phyloP scores from a whole-genome alignment of 129 eudicot species.

The Lactuca saligna region DNA sequence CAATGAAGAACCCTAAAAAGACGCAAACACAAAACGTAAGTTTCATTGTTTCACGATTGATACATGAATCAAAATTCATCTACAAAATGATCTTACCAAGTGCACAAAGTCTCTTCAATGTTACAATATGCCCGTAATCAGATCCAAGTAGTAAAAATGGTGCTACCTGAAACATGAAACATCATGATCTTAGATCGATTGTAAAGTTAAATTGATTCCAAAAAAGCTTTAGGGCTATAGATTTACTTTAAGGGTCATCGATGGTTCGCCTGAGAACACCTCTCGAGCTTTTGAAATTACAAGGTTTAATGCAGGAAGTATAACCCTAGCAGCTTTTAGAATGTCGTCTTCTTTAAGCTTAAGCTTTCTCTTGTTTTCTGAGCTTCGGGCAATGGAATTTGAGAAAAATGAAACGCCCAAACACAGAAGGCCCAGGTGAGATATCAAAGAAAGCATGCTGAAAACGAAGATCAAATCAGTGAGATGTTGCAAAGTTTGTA shows the following conservation, averaged over 20 bases:
- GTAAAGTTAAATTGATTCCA: not conserved
- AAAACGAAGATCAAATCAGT: slow-evolving; percentile 22
- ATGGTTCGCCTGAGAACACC: slow-evolving; percentile 89
- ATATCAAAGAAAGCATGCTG: slow-evolving; percentile 72
- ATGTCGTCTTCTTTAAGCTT: slow-evolving; percentile 68
- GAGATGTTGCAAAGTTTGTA: not conserved
- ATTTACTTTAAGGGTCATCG: slow-evolving; percentile 82
- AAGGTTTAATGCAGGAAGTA: slow-evolving; percentile 78
- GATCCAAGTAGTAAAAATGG: slow-evolving; percentile 76
- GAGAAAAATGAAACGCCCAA: slow-evolving; percentile 74
- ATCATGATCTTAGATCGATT: not conserved
- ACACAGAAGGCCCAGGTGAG: slow-evolving; percentile 72
- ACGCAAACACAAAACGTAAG: slow-evolving; percentile 18
- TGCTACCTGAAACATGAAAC: slow-evolving; percentile 51
- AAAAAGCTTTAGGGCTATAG: not conserved
- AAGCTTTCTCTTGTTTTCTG: slow-evolving; percentile 30
- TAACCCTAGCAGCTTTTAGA: slow-evolving; percentile 52
- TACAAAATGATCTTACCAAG: slow-evolving; percentile 51
- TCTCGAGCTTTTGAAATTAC: slow-evolving; percentile 52
- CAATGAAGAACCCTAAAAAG: slow-evolving; percentile 69
- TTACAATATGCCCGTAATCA: slow-evolving; percentile 82
- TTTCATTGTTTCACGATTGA: not conserved
- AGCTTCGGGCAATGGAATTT: slow-evolving; percentile 65
- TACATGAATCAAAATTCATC: not conserved
- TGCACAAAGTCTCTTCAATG: slow-evolving; percentile 81